Evolutionary conservation across 257 asterid species (phyloP).

Genomic region (Solanum ossicruentum): DNA sequence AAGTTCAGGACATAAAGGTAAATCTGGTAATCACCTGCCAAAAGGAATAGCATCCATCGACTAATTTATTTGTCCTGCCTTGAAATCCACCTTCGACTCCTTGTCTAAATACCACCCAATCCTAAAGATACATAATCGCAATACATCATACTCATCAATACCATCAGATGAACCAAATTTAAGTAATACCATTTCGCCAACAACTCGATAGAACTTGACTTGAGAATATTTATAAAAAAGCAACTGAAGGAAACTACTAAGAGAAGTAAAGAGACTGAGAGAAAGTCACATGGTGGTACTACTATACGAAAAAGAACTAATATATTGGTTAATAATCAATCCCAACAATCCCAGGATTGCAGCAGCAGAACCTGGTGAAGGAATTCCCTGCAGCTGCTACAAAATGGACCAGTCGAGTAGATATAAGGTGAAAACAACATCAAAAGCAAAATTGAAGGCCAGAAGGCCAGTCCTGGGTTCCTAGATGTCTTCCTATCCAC

Average conservation of each 20-base stretch:
- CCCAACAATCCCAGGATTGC: neutral
- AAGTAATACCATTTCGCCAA: neutral
- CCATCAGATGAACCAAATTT: neutral
- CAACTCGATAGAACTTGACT: neutral
- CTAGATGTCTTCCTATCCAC: neutral
- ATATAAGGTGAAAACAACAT: neutral
- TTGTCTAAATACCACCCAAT: conserved; percentile 93
- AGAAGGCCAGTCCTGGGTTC: neutral
- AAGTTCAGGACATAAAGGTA: neutral
- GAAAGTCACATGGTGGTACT: neutral
- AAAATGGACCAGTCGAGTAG: neutral
- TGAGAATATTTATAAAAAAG: neutral
- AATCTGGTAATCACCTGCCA: conserved; percentile 68
- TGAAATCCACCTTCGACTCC: conserved; percentile 97
- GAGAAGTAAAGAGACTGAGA: neutral
- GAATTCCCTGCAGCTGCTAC: neutral
- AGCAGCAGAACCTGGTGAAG: neutral
- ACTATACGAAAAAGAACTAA: neutral
- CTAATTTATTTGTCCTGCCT: conserved; percentile 96
- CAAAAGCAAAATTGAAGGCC: neutral
- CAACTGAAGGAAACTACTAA: neutral
- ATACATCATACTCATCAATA: neutral
- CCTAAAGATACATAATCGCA: conserved; percentile 35
- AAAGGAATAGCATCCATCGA: conserved; percentile 97
- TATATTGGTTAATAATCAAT: neutral